Conservation (phyloP, 176 grass and related monocot species). For the Bolboschoenus planiculmis region DNA sequence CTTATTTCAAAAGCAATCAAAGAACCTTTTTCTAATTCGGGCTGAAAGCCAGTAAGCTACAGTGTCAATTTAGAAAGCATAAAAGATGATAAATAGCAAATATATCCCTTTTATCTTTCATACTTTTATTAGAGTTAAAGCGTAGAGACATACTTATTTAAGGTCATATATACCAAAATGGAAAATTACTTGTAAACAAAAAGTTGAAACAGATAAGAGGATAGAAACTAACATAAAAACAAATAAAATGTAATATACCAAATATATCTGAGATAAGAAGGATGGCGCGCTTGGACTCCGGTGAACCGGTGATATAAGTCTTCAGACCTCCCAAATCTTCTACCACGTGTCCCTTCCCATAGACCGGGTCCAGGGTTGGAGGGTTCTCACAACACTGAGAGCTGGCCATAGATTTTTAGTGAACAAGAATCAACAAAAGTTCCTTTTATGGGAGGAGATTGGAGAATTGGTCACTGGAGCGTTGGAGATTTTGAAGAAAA, state of each 20-base stretch:
- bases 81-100: not conserved
- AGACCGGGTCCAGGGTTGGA: slow-evolving; percentile 16
- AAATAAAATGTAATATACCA: slow-evolving; percentile 10
- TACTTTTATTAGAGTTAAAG: not conserved
- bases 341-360: slow-evolving; percentile 25
- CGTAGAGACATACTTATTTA: not conserved
- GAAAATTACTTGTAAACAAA: no score
- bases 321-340: slow-evolving; percentile 34
- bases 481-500: not conserved
- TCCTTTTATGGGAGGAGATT: not conserved
- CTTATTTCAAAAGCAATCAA: not conserved
- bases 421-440: not conserved
- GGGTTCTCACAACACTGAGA: slow-evolving; percentile 37
- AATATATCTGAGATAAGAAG: slow-evolving; percentile 34
- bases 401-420: slow-evolving; percentile 16
- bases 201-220: not conserved
- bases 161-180: not conserved
- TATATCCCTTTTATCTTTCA: not conserved
- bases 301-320: slow-evolving; percentile 26
- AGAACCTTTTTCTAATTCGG: not conserved
- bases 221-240: not conserved
- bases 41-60: not conserved
- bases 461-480: not conserved
- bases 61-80: not conserved
- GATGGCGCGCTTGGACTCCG: slow-evolving; percentile 26